These are phyloP conservation scores for Hibiscus tridactylites DNA, from an alignment of 345 rosid genomes.

Conservation along the genomic window DNA sequence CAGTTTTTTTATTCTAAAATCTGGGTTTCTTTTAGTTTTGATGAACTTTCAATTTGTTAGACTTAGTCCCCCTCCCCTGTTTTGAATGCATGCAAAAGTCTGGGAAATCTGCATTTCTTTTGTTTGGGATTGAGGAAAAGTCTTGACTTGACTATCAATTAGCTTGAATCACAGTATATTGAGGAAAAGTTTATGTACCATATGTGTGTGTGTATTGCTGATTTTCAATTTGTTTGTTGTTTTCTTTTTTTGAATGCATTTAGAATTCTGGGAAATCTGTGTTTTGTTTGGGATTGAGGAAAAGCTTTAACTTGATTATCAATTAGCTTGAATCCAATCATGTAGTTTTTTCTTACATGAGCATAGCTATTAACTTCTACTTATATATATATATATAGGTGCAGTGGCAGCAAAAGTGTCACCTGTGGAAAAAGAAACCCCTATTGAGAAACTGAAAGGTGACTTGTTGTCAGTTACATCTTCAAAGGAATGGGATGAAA, in stretches of 20 bases:
- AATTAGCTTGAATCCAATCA: not conserved
- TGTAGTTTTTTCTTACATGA: not conserved
- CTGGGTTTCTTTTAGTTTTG: not conserved
- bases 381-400: not conserved
- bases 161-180: not conserved
- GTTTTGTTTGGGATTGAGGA: not conserved
- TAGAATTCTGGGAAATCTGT: not conserved
- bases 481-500: constrained; percentile 33
- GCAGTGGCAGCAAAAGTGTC: not conserved
- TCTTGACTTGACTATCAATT: not conserved
- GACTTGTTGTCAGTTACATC: constrained; percentile 36
- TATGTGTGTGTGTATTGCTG: not conserved
- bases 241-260: too few species aligned
- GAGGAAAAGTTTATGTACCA: not conserved
- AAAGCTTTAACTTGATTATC: not conserved
- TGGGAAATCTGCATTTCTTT: not conserved
- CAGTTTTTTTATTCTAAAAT: not conserved
- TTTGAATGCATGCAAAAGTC: not conserved
- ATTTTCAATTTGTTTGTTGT: too few species aligned
- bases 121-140: not conserved
- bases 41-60: not conserved
- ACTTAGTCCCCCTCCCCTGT: not conserved
- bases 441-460: constrained; percentile 39
- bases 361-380: not conserved
- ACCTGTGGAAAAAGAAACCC: constrained; percentile 15